A percentile compares a stretch with the other conserved stretches of the same genome.
Conservation (phyloP, 2,329 filamentous ascomycete genomes). For the Colletotrichum endophyticum region DNA sequence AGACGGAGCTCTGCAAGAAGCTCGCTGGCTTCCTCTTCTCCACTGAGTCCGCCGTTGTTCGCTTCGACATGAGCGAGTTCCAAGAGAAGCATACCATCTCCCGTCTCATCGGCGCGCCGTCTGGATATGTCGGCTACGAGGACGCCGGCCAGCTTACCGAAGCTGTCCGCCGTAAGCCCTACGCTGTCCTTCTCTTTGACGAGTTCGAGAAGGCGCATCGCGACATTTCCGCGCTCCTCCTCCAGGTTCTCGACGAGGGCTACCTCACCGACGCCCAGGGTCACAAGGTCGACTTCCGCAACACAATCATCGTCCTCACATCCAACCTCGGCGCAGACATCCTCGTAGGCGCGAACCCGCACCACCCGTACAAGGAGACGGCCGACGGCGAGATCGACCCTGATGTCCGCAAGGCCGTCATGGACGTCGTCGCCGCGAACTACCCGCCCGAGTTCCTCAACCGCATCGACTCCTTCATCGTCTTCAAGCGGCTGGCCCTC, state of each 20-base stretch:
- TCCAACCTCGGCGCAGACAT: conserved; percentile 95
- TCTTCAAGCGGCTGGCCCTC: conserved; percentile 86
- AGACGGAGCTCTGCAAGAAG: conserved; percentile 97
- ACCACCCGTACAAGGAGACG: conserved; percentile 67
- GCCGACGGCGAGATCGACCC: conserved; percentile 73
- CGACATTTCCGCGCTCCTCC: conserved; percentile 88
- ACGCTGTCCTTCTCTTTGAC: conserved; percentile 92
- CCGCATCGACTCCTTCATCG: conserved; percentile 93
- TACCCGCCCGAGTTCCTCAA: conserved; percentile 96
- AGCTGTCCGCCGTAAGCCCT: conserved; percentile 92
- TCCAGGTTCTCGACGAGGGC: conserved; percentile 95
- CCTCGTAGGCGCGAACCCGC: conserved; percentile 75
- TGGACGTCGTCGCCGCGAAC: conserved; percentile 79
- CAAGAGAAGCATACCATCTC: conserved; percentile 97
- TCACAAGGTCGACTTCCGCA: conserved; percentile 95
- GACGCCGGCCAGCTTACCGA: conserved; percentile 96
- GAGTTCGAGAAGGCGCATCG: conserved; percentile 98
- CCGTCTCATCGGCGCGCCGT: conserved; percentile 88
- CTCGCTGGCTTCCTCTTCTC: conserved; percentile 93
- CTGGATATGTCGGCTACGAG: conserved; percentile 95
- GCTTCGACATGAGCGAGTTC: conserved; percentile 98
- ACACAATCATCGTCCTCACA: conserved; percentile 95
- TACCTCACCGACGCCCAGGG: conserved; percentile 95
- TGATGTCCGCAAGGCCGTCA: conserved; percentile 78
- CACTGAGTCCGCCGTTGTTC: conserved; percentile 85